Conservation (phyloP, 306 rosid genomes). For the Begonia masoniana region DNA sequence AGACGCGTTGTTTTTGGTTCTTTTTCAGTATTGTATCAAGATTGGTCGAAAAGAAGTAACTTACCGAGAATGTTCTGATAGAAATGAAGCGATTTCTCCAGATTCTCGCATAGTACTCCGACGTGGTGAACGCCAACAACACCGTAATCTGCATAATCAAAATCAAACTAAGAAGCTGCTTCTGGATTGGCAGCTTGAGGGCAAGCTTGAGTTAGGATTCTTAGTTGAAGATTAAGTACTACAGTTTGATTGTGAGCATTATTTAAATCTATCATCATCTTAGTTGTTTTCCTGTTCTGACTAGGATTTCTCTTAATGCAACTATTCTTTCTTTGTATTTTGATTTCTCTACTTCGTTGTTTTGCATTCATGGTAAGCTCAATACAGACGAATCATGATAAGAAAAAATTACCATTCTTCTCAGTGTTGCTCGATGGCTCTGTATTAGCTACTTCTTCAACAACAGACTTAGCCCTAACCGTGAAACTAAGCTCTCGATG, state of each 20-base stretch:
- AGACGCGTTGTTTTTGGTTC: neutral
- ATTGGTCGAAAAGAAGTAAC: slow-evolving; percentile 8
- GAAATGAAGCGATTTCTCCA: slow-evolving; percentile 71
- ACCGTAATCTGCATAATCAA: slow-evolving; percentile 54
- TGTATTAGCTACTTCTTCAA: slow-evolving; percentile 40
- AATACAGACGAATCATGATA: slow-evolving; percentile 3
- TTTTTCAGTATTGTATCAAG: neutral
- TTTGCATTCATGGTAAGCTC: too few species aligned
- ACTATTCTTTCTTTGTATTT: too few species aligned
- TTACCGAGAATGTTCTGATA: slow-evolving; percentile 81
- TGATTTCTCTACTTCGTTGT: too few species aligned
- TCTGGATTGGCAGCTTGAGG: neutral
- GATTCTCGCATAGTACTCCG: slow-evolving; percentile 67
- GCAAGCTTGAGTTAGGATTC: neutral
- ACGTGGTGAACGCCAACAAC: slow-evolving; percentile 80
- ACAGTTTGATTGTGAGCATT: too few species aligned
- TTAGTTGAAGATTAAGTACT: too few species aligned
- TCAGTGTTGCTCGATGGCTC: slow-evolving; percentile 20
- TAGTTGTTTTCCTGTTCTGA: too few species aligned
- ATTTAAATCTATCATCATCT: too few species aligned
- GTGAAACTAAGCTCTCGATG: slow-evolving; percentile 16
- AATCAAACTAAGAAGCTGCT: neutral
- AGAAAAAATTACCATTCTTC: slow-evolving; percentile 25
- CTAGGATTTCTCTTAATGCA: too few species aligned
- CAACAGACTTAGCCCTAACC: slow-evolving; percentile 30